Evolutionary conservation across 352 stramenopile species (phyloP), one percentile per base, ranked within the genome.

Genomic region (Pythium aristosporum): DNA sequence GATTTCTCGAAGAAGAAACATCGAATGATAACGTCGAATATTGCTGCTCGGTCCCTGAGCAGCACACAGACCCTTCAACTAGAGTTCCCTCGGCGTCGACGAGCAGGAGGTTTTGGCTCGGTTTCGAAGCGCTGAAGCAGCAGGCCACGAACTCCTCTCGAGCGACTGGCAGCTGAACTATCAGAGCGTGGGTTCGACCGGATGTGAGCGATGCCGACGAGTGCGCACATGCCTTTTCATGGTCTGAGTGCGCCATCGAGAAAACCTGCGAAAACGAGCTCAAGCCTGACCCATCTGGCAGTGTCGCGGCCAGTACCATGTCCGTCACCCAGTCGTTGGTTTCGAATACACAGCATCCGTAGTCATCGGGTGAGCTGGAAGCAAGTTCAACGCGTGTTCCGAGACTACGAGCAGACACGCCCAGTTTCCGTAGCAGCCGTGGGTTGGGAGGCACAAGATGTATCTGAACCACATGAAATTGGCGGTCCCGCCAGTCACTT

Each of bases 281-380:
- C 39, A 79, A 75, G 1, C 63, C 71, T 20, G 44, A 61, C 0
- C 57, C 67, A 4, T 62, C 3, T 0, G 72, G 23, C 2, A 28
- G 39, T 13, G 53, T 47, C 1, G 41, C 37, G 1, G 39, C 9
- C 28, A 91, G 42, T 20, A 85, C 47, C 47, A 91, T 71, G 37
- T 85, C 71, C 3, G 70, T 64, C 13, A 65, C 57, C 82, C 82
- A 89, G 47, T 91, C 83, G 0, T 75, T 83, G 50, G 73, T 86
- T 48, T 89, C 82, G 52, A 91, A 83, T 0, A 72, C 61, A 47
- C 79, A 88, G 36, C 39, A 74, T 1, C 80, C 80, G 5, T 50
- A 57, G 16, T 88, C 77, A 62, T 89, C 71, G 3, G 74, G 73
- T 9, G 59, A 46, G 28, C 55, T 61, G 23, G 63, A 73, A 0